Evolutionary conservation across 1,139 yeast genomes (phyloP).

Genomic region (Suhomyces ambrosiae): DNA sequence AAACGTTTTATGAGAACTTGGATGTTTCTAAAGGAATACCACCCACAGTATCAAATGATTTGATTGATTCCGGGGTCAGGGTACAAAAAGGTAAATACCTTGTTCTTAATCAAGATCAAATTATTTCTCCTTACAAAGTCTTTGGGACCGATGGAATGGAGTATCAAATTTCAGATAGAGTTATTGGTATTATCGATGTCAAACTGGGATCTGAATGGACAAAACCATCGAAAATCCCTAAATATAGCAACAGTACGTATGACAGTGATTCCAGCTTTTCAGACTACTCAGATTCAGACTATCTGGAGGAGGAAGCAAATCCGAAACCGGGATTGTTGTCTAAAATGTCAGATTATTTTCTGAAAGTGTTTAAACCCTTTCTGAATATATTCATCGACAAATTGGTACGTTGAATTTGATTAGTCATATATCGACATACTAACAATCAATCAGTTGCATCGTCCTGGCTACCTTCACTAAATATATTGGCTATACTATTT

Average conservation of each 20-base stretch:
- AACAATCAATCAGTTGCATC: no score
- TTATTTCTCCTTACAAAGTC: constrained; percentile 39
- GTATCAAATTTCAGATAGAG: constrained; percentile 20
- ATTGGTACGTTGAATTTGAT: not conserved
- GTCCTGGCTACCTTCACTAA: no score
- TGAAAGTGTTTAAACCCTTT: constrained; percentile 5
- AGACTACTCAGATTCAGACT: constrained; percentile 5
- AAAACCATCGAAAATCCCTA: constrained; percentile 7
- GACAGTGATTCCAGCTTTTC: constrained; percentile 10
- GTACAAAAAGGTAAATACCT: constrained; percentile 51
- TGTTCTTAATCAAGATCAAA: constrained; percentile 39
- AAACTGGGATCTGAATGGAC: constrained; percentile 18
- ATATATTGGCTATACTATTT: no score
- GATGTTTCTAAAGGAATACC: constrained; percentile 55
- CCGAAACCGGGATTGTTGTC: not conserved
- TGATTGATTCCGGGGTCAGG: constrained; percentile 52
- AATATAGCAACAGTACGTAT: constrained; percentile 19
- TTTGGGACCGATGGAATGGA: constrained; percentile 39
- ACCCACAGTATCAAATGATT: constrained; percentile 40
- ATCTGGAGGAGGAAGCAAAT: constrained; percentile 4
- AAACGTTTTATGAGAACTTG: constrained; percentile 50
- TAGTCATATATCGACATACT: no score
- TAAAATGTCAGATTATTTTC: constrained; percentile 9
- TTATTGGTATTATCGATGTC: no score
- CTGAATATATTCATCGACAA: not conserved